phyloP scores from a whole-genome alignment of 2,329 filamentous ascomycete genomes.

The Xylariaceae sp. region DNA sequence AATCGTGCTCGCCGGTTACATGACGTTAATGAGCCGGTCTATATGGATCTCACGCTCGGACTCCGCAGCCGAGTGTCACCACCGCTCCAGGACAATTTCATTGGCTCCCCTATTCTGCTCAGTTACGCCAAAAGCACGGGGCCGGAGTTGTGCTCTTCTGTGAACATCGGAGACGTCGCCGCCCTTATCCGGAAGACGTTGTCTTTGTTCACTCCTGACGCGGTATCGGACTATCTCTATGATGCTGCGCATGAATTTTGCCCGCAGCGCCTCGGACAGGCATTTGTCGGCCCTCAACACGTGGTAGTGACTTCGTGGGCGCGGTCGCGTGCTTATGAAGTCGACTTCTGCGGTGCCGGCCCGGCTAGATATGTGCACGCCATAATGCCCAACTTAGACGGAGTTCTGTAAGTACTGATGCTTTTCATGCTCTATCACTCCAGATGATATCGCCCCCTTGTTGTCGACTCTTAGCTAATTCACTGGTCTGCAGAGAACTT shows the following conservation, averaged over 20 bases:
- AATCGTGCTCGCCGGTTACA: constrained; percentile 36
- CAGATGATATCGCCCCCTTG: not conserved
- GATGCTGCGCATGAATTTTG: constrained; percentile 39
- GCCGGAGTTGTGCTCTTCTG: constrained; percentile 7
- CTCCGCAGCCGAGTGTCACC: constrained; percentile 36
- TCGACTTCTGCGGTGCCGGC: constrained; percentile 38
- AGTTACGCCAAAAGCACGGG: constrained; percentile 31
- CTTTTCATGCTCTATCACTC: not conserved
- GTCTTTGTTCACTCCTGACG: constrained; percentile 34
- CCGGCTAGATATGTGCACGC: constrained; percentile 35
- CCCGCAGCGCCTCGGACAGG: constrained; percentile 45
- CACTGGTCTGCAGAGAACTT: constrained; percentile 2
- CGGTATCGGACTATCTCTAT: constrained; percentile 38
- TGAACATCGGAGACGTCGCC: constrained; percentile 27
- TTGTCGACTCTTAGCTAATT: not conserved
- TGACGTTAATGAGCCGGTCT: constrained; percentile 30
- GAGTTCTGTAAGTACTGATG: constrained; percentile 35
- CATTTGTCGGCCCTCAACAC: constrained; percentile 40
- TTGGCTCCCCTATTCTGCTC: constrained; percentile 42
- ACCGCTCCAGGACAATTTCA: constrained; percentile 37
- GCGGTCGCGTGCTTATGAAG: constrained; percentile 34
- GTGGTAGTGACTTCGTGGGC: constrained; percentile 42
- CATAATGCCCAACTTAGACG: constrained; percentile 40
- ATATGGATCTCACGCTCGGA: constrained; percentile 39
- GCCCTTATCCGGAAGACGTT: constrained; percentile 34